These are phyloP conservation scores for Centaurea solstitialis DNA, from an alignment of 129 eudicot genomes.

Conservation along the genomic window DNA sequence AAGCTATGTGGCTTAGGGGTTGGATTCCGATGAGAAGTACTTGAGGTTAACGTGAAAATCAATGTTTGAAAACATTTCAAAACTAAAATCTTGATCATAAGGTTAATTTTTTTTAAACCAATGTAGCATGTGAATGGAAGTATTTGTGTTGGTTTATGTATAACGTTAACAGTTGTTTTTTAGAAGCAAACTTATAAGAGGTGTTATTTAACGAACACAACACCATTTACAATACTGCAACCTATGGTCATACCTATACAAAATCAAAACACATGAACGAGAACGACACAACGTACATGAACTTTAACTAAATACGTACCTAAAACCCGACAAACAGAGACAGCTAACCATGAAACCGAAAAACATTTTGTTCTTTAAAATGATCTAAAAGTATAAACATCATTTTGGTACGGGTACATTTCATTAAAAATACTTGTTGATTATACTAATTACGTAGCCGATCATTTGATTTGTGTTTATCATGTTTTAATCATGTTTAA, in stretches of 20 bases:
- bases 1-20: too few species aligned
- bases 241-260: background rate
- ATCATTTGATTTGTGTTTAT: background rate
- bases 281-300: background rate
- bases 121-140: too few species aligned
- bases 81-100: too few species aligned
- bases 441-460: background rate
- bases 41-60: too few species aligned
- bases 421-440: background rate
- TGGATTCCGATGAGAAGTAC: too few species aligned
- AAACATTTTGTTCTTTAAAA: background rate
- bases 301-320: background rate
- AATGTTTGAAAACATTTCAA: too few species aligned
- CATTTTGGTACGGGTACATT: background rate
- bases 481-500: background rate
- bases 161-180: background rate
- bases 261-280: background rate
- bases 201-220: background rate
- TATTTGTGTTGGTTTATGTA: too few species aligned
- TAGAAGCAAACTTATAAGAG: background rate
- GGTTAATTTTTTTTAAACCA: too few species aligned
- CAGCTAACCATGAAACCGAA: background rate
- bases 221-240: background rate
- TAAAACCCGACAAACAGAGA: constrained; percentile 2
- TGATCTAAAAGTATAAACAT: background rate